Conservation (phyloP, 306 rosid genomes). For the Datisca glomerata region DNA sequence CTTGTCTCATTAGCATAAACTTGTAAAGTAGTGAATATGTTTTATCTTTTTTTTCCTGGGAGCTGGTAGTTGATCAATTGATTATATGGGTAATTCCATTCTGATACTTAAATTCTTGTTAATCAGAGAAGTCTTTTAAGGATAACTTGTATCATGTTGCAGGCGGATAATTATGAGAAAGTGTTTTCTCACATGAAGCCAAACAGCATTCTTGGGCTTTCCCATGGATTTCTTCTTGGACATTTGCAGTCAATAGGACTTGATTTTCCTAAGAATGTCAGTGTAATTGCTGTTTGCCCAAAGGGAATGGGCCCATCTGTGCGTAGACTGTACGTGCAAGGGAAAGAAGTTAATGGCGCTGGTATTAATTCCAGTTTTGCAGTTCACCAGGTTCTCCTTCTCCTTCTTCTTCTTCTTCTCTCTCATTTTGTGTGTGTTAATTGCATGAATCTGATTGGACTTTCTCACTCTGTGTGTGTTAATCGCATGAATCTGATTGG, state of each 20-base stretch:
- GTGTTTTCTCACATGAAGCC: slow-evolving; percentile 87
- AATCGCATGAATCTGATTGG: too few species aligned
- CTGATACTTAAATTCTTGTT: too few species aligned
- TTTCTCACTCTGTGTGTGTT: neutral
- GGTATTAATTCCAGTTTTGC: slow-evolving; percentile 96
- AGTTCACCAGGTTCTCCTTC: slow-evolving; percentile 62
- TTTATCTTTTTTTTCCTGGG: too few species aligned
- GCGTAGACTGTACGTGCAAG: slow-evolving; percentile 93
- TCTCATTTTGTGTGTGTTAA: too few species aligned
- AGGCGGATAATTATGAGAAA: slow-evolving; percentile 89
- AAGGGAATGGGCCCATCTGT: slow-evolving; percentile 99
- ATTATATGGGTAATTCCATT: too few species aligned
- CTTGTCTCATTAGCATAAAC: too few species aligned
- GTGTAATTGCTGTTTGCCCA: slow-evolving; percentile 95
- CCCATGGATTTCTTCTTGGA: slow-evolving; percentile 97
- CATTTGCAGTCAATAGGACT: slow-evolving; percentile 82
- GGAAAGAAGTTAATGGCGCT: slow-evolving; percentile 93
- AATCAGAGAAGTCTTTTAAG: too few species aligned
- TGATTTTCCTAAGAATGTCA: slow-evolving; percentile 78
- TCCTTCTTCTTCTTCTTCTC: neutral
- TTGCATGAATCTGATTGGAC: too few species aligned
- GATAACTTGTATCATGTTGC: too few species aligned
- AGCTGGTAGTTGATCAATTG: too few species aligned
- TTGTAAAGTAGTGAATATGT: neutral
- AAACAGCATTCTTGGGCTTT: slow-evolving; percentile 87